Conservation (phyloP, 768 basidiomycete species). For the Macrolepiota fuliginosa region DNA sequence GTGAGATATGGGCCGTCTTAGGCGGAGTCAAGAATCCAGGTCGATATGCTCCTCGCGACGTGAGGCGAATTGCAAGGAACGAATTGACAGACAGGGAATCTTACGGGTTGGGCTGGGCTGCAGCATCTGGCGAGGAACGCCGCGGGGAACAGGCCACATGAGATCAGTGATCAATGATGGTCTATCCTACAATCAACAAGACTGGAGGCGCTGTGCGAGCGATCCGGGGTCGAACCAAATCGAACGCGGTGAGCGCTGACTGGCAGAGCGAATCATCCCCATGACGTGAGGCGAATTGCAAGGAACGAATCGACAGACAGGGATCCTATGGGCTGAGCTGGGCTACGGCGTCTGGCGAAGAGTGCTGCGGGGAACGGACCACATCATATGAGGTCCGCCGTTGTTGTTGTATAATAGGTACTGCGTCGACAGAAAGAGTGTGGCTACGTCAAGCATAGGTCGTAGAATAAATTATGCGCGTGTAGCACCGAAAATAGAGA, state of each 20-base stretch:
- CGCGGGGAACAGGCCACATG: constrained; percentile 11
- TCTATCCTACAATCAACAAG: not conserved
- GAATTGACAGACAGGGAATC: constrained; percentile 16
- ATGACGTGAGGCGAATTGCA: constrained; percentile 5
- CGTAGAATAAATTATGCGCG: too few relatives aligned
- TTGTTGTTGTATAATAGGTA: too few relatives aligned
- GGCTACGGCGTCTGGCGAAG: constrained; percentile 10
- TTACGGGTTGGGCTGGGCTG: constrained; percentile 8
- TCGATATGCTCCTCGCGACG: not conserved
- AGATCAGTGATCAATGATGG: not conserved
- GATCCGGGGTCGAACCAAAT: constrained; percentile 6
- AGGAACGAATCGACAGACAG: constrained; percentile 17
- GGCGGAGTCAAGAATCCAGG: constrained; percentile 24
- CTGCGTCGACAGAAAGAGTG: too few relatives aligned
- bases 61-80: constrained; percentile 13
- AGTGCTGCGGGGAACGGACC: constrained; percentile 10
- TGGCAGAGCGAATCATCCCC: not conserved
- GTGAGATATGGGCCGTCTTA: constrained; percentile 21
- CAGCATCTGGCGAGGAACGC: constrained; percentile 13
- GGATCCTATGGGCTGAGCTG: constrained; percentile 11
- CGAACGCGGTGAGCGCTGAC: not conserved
- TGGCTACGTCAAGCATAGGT: too few relatives aligned
- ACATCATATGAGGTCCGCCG: too few relatives aligned
- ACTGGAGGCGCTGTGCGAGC: not conserved
- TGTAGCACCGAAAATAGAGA: too few relatives aligned